These are phyloP conservation scores for Melianthus villosus DNA, from an alignment of 441 rosid genomes.

Conservation along the genomic window DNA sequence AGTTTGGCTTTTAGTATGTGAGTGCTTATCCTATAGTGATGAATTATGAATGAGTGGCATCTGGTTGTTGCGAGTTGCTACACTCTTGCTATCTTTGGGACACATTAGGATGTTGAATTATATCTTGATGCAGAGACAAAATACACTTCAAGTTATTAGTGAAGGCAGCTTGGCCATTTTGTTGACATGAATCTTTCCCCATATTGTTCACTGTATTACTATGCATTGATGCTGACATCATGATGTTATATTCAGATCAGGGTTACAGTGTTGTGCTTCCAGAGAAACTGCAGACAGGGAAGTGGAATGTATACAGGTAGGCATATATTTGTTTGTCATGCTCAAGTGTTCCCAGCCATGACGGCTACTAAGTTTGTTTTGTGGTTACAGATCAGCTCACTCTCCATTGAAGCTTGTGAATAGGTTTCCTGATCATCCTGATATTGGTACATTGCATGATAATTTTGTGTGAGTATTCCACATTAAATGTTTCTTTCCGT, in stretches of 20 bases:
- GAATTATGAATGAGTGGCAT: too few species aligned
- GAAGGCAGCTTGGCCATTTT: too few species aligned
- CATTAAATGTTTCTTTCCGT: too few species aligned
- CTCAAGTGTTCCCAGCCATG: constrained; percentile 3
- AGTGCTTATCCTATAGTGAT: too few species aligned
- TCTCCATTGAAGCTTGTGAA: constrained; percentile 69
- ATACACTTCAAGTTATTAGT: too few species aligned
- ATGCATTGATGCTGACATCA: constrained; percentile 7
- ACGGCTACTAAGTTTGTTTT: constrained; percentile 1
- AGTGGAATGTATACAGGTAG: constrained; percentile 93
- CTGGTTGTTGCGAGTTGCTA: too few species aligned
- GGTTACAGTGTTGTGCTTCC: constrained; percentile 90
- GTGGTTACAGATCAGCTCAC: constrained; percentile 46
- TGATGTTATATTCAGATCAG: constrained; percentile 38
- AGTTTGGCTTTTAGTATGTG: too few species aligned
- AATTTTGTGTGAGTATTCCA: constrained; percentile 64
- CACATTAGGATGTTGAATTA: too few species aligned
- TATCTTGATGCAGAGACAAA: too few species aligned
- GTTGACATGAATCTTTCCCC: too few species aligned
- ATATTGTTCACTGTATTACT: constrained; percentile 3
- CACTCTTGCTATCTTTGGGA: too few species aligned
- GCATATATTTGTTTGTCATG: constrained; percentile 2
- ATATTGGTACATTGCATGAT: constrained; percentile 79
- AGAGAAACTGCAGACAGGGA: constrained; percentile 74
- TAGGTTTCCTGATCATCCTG: constrained; percentile 75